Conservation (phyloP, 306 rosid species). For the Carpinus viminea region DNA sequence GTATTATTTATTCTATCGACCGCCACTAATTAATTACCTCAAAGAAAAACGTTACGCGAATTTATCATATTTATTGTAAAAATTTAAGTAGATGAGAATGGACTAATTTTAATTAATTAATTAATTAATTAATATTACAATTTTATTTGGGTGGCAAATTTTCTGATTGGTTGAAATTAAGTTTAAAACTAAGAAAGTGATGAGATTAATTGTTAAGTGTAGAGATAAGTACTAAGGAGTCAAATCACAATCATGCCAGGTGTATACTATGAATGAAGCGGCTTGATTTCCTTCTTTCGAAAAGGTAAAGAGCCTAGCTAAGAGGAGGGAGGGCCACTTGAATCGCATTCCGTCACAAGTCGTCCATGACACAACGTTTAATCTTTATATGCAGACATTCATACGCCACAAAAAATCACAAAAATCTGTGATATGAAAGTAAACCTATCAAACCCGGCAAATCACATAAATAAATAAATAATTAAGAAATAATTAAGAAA, state of each 20-base stretch:
- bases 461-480: not conserved
- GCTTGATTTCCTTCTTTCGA: not conserved
- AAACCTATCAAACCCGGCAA: not conserved
- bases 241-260: conserved; percentile 1
- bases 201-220: not conserved
- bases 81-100: no score
- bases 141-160: not conserved
- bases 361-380: conserved; percentile 2
- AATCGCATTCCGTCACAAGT: conserved; percentile 17
- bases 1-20: no score
- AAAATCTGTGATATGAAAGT: not conserved
- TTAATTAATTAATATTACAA: no score
- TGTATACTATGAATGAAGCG: not conserved
- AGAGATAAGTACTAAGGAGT: not conserved
- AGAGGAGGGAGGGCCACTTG: not conserved
- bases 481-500: not conserved
- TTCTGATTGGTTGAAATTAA: not conserved
- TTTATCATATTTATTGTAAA: no score
- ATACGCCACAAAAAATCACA: not conserved
- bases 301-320: not conserved
- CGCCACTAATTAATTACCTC: no score
- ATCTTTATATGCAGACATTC: not conserved
- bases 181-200: not conserved
- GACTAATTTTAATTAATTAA: no score
- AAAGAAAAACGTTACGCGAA: no score